Conservation (phyloP, 805 yeast genomes). For the Wickerhamomyces pijperi region DNA sequence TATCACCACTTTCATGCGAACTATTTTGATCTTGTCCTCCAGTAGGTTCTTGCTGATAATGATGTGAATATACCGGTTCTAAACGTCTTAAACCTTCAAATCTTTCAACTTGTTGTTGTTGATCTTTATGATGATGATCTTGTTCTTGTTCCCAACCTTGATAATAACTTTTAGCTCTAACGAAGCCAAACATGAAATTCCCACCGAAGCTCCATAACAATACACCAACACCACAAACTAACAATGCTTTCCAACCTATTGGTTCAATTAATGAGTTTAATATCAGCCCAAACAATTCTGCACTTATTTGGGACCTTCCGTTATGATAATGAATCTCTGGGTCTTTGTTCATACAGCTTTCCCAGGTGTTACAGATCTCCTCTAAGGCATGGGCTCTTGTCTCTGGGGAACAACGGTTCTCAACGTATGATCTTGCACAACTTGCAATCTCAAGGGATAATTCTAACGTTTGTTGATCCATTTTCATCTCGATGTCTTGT, state of each 20-base stretch:
- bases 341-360: constrained; percentile 53
- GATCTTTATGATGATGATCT: background rate
- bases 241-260: constrained; percentile 46
- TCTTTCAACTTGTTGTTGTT: too few species aligned
- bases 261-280: constrained; percentile 59
- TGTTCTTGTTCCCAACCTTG: constrained; percentile 22
- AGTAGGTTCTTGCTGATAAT: background rate
- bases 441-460: constrained; percentile 38
- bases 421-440: constrained; percentile 40
- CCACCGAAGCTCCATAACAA: constrained; percentile 41
- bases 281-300: constrained; percentile 51
- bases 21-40: background rate
- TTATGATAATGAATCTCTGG: constrained; percentile 20
- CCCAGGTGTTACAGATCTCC: constrained; percentile 33
- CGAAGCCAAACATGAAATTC: constrained; percentile 57
- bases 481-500: constrained; percentile 39
- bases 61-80: background rate
- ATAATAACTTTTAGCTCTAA: constrained; percentile 38
- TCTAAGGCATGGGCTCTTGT: constrained; percentile 38
- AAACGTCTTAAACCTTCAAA: background rate
- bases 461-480: constrained; percentile 35
- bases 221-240: constrained; percentile 28
- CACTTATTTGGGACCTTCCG: constrained; percentile 47
- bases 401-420: constrained; percentile 52
- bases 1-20: background rate